Evolutionary conservation across 306 rosid species (phyloP), one percentile per base, ranked within the genome.

Genomic region (Rosa rugosa): DNA sequence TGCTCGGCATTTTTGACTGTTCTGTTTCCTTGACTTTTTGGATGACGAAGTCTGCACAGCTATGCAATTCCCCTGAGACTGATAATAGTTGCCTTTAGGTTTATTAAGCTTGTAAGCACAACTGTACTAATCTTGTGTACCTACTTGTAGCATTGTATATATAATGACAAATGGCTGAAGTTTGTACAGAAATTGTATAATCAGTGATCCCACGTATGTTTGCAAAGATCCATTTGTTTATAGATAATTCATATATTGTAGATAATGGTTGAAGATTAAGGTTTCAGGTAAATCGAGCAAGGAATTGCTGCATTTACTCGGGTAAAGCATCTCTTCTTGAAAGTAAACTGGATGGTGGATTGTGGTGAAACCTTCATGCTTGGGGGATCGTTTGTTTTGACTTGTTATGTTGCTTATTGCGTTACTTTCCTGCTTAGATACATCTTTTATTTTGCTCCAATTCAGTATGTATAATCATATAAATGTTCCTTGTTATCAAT

Each of bases 161-260:
- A 31, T 31, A 65, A 44, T 38, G 42, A 46, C 60, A 76, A 76
- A 63, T 17, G 27, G 38, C 62, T 3, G 36, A 46, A 63, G 49
- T 64, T 46, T 75, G 79, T 76, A 76, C 72, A 76, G 22, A 54
- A 73, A 34, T 45, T 46, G 72, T 76, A 75, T 76, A 31, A 76
- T 6, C 34, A 64, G 72, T 76, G 49, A 60, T 4, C 12, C 69
- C 8, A 1, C 59, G 0, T 6, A 11, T 18, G 79, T 62, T 31
- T 75, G 71, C 31, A 27, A 23, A 13, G 41, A 41, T 27, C 23
- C 31, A 57, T 62, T 45, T 63, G 45, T 46, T 25, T 40, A n/a
- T 42, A 31, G 20, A 16, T 59, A 2, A 60, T 59, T 38, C 68
- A n/a, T 73, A 57, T n/a, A n/a, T 16, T 23, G 27, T 14, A 36